Base-by-base conservation (phyloP, 768 basidiomycete species). In the Naganishia friedmannii region DNA sequence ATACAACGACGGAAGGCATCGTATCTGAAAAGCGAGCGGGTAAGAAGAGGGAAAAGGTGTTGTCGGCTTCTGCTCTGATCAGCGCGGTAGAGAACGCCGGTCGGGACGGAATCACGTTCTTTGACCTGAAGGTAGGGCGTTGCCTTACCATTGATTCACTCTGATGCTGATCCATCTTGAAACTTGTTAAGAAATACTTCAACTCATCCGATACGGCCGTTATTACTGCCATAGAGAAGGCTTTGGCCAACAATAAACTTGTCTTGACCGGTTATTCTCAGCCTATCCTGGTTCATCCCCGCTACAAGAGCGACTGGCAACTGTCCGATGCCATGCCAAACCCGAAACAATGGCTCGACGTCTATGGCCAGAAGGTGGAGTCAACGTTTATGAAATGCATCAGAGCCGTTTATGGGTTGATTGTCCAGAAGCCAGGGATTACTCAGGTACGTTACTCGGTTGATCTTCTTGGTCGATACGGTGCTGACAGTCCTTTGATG, bases 331-430 rank as follows among this genome's bases (percentile, higher is more conserved):
- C 13, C 7, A 17, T 63, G 15, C 60, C 60, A 26, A 26, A 29
- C 8, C 75, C 78, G 3, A 66, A 76, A 57, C 54, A 75, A 56
- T 80, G 79, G 79, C 51, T 73, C 4, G 75, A 77, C 55, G 70
- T 80, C 21, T 71, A 70, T 51, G 79, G 79, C 1, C 34, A 67
- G 9, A 37, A 72, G 26, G 60, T 73, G 17, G 53, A 70, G 21
- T 55, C 51, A 9, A 77, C 76, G 12, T 78, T 74, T 72, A 46
- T 74, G 42, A 51, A 54, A 53, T 68, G 73, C 3, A 29, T 73
- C 13, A 56, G 70, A 13, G 53, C 54, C 12, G 71, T 76, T 0
- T 71, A 68, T 34, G 71, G 73, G 12, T 39, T 70, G 31, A 60
- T 80, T 26, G 28, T 72, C 3, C 21, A 53, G 28, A 65, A 73